These are phyloP conservation scores for Trametes sp. DNA, from an alignment of 1,284 basidiomycete species.

Conservation along the genomic window DNA sequence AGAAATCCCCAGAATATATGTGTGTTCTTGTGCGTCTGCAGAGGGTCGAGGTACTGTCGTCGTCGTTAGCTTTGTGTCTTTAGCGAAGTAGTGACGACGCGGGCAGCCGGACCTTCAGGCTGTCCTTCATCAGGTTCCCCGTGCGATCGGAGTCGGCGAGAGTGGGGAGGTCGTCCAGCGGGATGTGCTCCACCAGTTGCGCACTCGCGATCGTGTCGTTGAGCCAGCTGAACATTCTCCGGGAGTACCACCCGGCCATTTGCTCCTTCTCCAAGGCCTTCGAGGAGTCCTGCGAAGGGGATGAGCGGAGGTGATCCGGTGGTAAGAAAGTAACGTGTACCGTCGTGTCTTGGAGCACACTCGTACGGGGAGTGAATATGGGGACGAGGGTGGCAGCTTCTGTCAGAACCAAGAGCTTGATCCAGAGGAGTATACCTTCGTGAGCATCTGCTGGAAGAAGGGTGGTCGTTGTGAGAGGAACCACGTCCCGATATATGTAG, in stretches of 20 bases:
- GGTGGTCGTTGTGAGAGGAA: constrained; percentile 54
- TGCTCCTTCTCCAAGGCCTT: constrained; percentile 67
- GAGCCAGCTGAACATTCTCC: constrained; percentile 67
- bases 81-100: not conserved
- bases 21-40: constrained; percentile 26
- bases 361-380: constrained; percentile 49
- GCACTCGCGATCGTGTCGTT: constrained; percentile 42
- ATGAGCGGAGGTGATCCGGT: constrained; percentile 29
- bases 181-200: constrained; percentile 37
- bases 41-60: constrained; percentile 39
- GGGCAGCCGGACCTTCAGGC: constrained; percentile 38
- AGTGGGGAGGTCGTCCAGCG: constrained; percentile 47
- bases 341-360: constrained; percentile 45
- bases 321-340: constrained; percentile 11
- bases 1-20: constrained; percentile 43
- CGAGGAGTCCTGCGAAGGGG: constrained; percentile 47
- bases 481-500: constrained; percentile 59
- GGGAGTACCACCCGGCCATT: constrained; percentile 64
- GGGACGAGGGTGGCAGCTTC: constrained; percentile 53
- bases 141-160: constrained; percentile 55
- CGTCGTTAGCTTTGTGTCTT: not conserved
- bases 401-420: constrained; percentile 48
- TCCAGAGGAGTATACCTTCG: constrained; percentile 47
- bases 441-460: constrained; percentile 49
- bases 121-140: constrained; percentile 46